These are phyloP conservation scores for Lasiosphaeria miniovina DNA, from an alignment of 495 filamentous ascomycete species.

Conservation along the genomic window DNA sequence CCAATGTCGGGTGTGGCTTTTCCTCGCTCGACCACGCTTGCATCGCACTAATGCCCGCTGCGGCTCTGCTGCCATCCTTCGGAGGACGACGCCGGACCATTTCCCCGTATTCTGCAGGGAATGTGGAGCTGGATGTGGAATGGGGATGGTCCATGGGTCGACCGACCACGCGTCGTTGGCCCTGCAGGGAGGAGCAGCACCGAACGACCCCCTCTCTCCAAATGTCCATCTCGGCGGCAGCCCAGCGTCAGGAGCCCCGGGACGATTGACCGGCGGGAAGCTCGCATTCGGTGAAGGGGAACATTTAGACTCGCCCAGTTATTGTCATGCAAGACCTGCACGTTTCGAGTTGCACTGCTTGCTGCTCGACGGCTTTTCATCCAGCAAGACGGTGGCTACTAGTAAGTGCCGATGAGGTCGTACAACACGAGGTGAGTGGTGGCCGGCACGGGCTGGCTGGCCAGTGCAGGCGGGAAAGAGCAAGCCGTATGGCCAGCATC, in stretches of 20 bases:
- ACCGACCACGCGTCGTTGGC: not conserved
- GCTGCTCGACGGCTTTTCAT: not conserved
- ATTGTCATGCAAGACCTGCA: not conserved
- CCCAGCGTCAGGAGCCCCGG: not conserved
- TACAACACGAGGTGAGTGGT: not conserved
- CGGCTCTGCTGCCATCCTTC: not conserved
- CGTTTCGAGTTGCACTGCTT: not conserved
- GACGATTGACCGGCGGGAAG: not conserved
- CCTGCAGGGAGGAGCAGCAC: not conserved
- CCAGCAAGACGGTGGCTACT: constrained; percentile 2
- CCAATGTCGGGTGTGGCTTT: not conserved
- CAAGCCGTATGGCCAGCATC: not conserved
- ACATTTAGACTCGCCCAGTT: not conserved
- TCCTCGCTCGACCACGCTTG: not conserved
- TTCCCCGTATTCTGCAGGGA: not conserved
- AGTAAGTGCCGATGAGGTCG: constrained; percentile 1
- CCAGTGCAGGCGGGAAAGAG: not conserved
- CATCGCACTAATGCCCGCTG: constrained; percentile 1
- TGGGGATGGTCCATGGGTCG: not conserved
- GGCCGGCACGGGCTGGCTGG: not conserved
- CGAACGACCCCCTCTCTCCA: too few species aligned
- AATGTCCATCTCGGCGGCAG: too few species aligned
- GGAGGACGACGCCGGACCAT: not conserved
- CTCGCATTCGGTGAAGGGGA: not conserved
- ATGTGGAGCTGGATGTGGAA: not conserved